Percentiles rank a stretch among this genome's conserved stretches.
Evolutionary conservation across 345 rosid genomes (phyloP).

Genomic region (Moringa oleifera): DNA sequence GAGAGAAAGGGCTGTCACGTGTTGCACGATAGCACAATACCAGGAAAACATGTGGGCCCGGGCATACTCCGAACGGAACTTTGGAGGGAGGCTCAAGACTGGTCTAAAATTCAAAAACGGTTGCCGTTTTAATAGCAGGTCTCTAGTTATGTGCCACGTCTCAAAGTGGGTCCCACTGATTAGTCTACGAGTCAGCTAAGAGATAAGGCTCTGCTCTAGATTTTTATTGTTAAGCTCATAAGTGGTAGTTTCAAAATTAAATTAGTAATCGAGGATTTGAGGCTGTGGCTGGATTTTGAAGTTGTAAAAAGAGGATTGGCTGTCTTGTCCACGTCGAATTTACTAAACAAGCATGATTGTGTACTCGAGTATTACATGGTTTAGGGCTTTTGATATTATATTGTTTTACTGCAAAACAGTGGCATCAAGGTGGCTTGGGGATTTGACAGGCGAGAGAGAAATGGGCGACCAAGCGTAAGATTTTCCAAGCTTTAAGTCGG

Average conservation of each 20-base stretch:
- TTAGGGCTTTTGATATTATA: neutral
- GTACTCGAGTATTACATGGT: neutral
- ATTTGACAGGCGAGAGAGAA: too few relatives aligned
- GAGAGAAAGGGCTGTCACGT: conserved; percentile 9
- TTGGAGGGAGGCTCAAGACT: neutral
- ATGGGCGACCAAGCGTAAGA: too few relatives aligned
- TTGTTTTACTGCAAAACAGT: too few relatives aligned
- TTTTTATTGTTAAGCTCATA: neutral
- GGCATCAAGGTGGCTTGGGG: neutral
- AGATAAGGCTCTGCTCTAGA: neutral
- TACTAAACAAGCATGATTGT: conserved; percentile 3
- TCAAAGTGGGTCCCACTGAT: neutral
- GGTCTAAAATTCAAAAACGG: conserved; percentile 8
- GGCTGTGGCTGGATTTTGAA: neutral
- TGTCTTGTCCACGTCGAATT: neutral
- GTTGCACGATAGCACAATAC: conserved; percentile 9
- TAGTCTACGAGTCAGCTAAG: neutral
- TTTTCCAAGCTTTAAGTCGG: too few relatives aligned
- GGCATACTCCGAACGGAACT: too few relatives aligned
- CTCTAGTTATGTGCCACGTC: conserved; percentile 6
- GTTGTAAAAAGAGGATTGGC: conserved; percentile 17
- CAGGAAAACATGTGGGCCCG: neutral
- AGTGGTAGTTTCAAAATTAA: neutral
- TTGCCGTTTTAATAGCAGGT: conserved; percentile 13
- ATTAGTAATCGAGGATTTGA: neutral